Conservation (phyloP, 2,329 filamentous ascomycete species). For the Diaporthe sp. region DNA sequence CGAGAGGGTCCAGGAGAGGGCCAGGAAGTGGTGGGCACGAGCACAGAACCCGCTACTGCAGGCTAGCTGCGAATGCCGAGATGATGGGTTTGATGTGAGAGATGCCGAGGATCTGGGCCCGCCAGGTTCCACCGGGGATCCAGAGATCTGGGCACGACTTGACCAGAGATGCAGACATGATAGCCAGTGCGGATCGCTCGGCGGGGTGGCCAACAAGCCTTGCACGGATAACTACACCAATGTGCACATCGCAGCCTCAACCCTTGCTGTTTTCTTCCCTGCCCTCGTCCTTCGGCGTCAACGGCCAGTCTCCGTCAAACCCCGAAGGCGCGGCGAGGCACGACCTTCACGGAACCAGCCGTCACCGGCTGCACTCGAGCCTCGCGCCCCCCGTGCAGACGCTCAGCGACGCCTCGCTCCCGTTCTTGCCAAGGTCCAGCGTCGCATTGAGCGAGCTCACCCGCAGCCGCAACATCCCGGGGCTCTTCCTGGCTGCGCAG, state of each 20-base stretch:
- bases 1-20: not conserved
- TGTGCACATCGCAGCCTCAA: not conserved
- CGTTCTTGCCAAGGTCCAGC: constrained; percentile 2
- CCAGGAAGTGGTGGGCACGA: not conserved
- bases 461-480: constrained; percentile 14
- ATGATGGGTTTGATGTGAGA: not conserved
- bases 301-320: constrained; percentile 11
- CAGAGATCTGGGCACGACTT: constrained; percentile 16
- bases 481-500: constrained; percentile 23
- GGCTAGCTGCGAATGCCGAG: constrained; percentile 14
- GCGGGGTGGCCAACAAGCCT: too few species aligned
- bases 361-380: constrained; percentile 24
- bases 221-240: too few species aligned
- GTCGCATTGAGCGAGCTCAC: constrained; percentile 21
- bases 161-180: not conserved
- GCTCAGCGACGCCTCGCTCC: constrained; percentile 8
- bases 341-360: constrained; percentile 6
- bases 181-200: too few species aligned
- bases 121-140: constrained; percentile 4
- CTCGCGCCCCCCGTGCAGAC: constrained; percentile 28
- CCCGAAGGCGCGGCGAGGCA: not conserved
- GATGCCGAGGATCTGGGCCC: constrained; percentile 16
- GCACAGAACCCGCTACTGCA: not conserved
- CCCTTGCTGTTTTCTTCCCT: not conserved
- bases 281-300: constrained; percentile 5